These are phyloP conservation scores for Microdochium nivale DNA, from an alignment of 2,329 filamentous ascomycete genomes.

Conservation along the genomic window DNA sequence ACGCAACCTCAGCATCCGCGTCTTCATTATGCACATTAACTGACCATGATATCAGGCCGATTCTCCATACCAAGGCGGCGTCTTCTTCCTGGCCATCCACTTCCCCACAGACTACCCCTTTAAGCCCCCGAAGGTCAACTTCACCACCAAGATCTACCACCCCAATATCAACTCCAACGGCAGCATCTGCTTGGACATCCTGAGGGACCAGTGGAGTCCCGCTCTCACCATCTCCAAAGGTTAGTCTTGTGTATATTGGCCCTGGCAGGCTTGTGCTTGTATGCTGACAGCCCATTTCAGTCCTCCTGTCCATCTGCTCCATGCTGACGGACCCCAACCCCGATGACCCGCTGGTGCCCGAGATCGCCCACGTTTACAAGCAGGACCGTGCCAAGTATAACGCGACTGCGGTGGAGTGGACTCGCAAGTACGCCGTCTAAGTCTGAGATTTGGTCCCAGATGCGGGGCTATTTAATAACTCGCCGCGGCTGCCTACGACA, in stretches of 20 bases:
- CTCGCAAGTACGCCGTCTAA: constrained; percentile 95
- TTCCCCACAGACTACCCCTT: constrained; percentile 99
- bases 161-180: constrained; percentile 99
- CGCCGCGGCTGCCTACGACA: not conserved
- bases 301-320: constrained; percentile 96
- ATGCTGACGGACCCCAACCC: constrained; percentile 99
- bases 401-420: constrained; percentile 95
- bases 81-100: constrained; percentile 98
- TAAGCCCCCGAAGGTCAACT: constrained; percentile 99
- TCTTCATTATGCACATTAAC: constrained; percentile 15
- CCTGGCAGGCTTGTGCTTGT: not conserved
- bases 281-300: constrained; percentile 33
- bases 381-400: constrained; percentile 94
- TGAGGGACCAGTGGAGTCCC: constrained; percentile 98
- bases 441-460: constrained; percentile 8
- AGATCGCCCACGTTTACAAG: constrained; percentile 99
- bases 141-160: constrained; percentile 99
- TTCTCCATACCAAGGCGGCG: constrained; percentile 94
- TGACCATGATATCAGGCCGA: constrained; percentile 55
- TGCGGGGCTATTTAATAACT: constrained; percentile 5
- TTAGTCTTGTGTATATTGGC: constrained; percentile 29
- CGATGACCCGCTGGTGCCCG: constrained; percentile 94
- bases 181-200: constrained; percentile 96
- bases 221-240: constrained; percentile 98
- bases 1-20: not conserved